Percentiles rank a stretch among this genome's conserved stretches.
Evolutionary conservation across 768 basidiomycete species (phyloP).

Genomic region (Boletus coccyginus): DNA sequence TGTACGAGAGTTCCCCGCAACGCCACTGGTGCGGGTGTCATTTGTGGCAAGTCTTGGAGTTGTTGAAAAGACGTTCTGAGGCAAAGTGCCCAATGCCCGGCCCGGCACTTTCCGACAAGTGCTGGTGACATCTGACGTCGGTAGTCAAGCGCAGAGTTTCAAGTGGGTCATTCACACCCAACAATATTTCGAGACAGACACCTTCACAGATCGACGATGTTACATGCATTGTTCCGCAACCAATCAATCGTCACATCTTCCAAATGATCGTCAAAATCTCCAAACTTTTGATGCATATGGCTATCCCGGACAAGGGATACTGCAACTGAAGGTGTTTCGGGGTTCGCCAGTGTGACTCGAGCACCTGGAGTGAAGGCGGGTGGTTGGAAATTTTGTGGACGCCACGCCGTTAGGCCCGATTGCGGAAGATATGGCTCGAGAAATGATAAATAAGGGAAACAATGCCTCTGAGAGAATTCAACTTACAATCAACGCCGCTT

Average conservation of each 20-base stretch:
- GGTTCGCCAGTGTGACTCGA: slow-evolving; percentile 44
- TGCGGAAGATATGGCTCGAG: slow-evolving; percentile 51
- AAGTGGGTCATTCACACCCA: neutral
- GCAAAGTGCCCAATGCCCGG: too few relatives aligned
- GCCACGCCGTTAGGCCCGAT: slow-evolving; percentile 43
- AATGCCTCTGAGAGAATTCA: neutral
- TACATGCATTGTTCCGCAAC: slow-evolving; percentile 41
- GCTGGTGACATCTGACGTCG: too few relatives aligned
- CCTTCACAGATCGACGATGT: slow-evolving; percentile 18
- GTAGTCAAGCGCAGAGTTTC: too few relatives aligned
- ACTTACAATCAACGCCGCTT: slow-evolving; percentile 59
- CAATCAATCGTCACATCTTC: slow-evolving; percentile 63
- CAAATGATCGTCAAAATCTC: slow-evolving; percentile 81
- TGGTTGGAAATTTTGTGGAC: slow-evolving; percentile 38
- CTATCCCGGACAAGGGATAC: slow-evolving; percentile 48
- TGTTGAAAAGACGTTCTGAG: too few relatives aligned
- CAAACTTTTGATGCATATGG: slow-evolving; percentile 56
- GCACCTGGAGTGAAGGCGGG: slow-evolving; percentile 47
- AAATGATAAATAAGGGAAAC: slow-evolving; percentile 2
- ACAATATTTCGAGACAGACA: neutral
- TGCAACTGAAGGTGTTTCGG: slow-evolving; percentile 46
- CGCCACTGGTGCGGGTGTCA: slow-evolving; percentile 12
- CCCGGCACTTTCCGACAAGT: too few relatives aligned
- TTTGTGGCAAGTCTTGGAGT: neutral
- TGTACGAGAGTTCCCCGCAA: slow-evolving; percentile 58